Evolutionary conservation across 192 early-diverging fungal genomes (phyloP).

Genomic region (Backusella luteola): DNA sequence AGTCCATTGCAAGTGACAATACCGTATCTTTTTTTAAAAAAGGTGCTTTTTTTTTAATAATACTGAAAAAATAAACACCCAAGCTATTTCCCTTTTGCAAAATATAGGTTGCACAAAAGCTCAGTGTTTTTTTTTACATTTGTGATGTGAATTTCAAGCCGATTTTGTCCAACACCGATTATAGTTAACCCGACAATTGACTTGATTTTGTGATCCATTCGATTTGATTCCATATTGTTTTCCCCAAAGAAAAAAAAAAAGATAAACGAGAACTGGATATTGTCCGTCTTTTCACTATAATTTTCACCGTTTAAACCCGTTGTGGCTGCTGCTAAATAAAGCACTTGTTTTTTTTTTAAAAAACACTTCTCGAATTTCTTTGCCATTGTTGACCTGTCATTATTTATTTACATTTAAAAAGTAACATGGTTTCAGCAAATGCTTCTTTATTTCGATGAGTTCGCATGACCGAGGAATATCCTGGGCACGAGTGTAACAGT

Average conservation of each 20-base stretch:
- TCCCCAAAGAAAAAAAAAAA: not conserved
- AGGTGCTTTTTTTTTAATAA: no score
- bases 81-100: not conserved
- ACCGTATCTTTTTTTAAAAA: not conserved
- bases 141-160: conserved; percentile 7
- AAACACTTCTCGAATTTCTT: not conserved
- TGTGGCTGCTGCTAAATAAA: not conserved
- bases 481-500: not conserved
- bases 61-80: not conserved
- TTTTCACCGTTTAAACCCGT: not conserved
- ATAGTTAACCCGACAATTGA: not conserved
- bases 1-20: not conserved
- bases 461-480: not conserved
- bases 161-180: not conserved
- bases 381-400: not conserved
- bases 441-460: not conserved
- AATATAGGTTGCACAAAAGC: not conserved
- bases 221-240: not conserved
- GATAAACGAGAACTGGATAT: not conserved
- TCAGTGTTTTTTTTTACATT: not conserved
- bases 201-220: not conserved
- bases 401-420: not conserved
- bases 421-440: not conserved
- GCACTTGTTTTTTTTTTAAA: not conserved
- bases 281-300: not conserved